Base-by-base conservation (phyloP, 805 yeast species). In the Cyberlindnera euphorbiiphila region DNA sequence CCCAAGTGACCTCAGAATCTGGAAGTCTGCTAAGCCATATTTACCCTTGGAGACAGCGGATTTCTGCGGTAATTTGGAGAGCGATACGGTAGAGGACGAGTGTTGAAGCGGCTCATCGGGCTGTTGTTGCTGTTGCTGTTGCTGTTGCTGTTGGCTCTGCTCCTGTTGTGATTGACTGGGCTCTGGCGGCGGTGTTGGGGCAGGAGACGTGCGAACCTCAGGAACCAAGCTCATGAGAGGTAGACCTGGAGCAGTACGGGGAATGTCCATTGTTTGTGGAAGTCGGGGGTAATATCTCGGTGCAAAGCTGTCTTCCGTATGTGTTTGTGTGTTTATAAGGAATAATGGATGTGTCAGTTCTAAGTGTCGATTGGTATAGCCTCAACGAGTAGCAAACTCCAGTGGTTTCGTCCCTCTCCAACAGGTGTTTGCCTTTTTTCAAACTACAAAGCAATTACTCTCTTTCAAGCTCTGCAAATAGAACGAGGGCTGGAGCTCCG, bases 1-100 rank as follows among this genome's bases (percentile, higher is more conserved):
- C 2, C 97, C 97, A 41, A 89, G 68, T 6, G 97, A 89, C 49
- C 96, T 73, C 70, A 84, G 71, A 42, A 88, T 79, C 49, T 79
- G 82, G 57, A 89, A 89, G 65, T 89, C 97, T 17, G 70, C 62
- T 12, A 89, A 63, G 11, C 84, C 72, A 60, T 89, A 89, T 57
- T 87, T 88, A 12, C 96, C 96, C 27, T 49, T 54, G 4, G 60
- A 55, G 1, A 51, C 44, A 1, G 59, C 41, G 0, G 60, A 55
- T 34, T 50, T 52, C 32, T 51, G 53, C 7, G 60, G 60, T 2
- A 55, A 57, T 41, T 34, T 47, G 46, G 37, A 46, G 44, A 40
- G 29, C 9, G 38, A 49, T 22, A 13, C 37, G 4, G 37, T 9
- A 10, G 45, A 41, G 25, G 29, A 17, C 16, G 41, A 33, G 9